These are phyloP conservation scores for Talaromyces sp. DNA, from an alignment of 2,329 filamentous ascomycete genomes.

Conservation along the genomic window DNA sequence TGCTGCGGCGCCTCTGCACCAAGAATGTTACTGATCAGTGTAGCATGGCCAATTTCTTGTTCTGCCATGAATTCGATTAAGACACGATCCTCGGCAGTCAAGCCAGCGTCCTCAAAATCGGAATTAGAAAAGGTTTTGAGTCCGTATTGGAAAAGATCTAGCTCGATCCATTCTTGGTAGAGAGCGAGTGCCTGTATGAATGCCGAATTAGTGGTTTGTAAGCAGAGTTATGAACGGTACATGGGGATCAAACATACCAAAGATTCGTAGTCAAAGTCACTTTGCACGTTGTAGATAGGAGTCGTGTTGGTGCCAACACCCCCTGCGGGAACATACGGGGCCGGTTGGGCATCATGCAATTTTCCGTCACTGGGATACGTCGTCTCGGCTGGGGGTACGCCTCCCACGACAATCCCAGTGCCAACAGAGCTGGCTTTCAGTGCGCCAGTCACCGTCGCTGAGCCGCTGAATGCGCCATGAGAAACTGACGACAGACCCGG, in stretches of 20 bases:
- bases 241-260: constrained; percentile 42
- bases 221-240: not conserved
- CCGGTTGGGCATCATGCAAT: constrained; percentile 65
- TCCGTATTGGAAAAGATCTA: constrained; percentile 77
- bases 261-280: constrained; percentile 80
- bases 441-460: constrained; percentile 67
- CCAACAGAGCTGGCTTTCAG: constrained; percentile 52
- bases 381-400: constrained; percentile 60
- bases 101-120: constrained; percentile 66
- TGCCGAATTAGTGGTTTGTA: not conserved
- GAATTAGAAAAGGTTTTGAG: constrained; percentile 65
- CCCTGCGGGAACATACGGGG: constrained; percentile 68
- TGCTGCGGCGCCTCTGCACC: constrained; percentile 65
- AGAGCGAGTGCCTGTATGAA: constrained; percentile 57
- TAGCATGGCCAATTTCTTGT: constrained; percentile 75
- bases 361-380: constrained; percentile 69
- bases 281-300: constrained; percentile 72
- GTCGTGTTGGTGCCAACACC: constrained; percentile 71
- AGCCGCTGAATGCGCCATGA: constrained; percentile 67
- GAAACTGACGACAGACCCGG: constrained; percentile 54
- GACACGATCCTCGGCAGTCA: constrained; percentile 66
- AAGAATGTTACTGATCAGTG: constrained; percentile 72
- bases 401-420: constrained; percentile 56
- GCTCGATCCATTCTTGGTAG: constrained; percentile 81
- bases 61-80: constrained; percentile 74